Evolutionary conservation across 768 basidiomycete species (phyloP), one percentile per base, ranked within the genome.

Genomic region (Dacryopinax primogenitus): DNA sequence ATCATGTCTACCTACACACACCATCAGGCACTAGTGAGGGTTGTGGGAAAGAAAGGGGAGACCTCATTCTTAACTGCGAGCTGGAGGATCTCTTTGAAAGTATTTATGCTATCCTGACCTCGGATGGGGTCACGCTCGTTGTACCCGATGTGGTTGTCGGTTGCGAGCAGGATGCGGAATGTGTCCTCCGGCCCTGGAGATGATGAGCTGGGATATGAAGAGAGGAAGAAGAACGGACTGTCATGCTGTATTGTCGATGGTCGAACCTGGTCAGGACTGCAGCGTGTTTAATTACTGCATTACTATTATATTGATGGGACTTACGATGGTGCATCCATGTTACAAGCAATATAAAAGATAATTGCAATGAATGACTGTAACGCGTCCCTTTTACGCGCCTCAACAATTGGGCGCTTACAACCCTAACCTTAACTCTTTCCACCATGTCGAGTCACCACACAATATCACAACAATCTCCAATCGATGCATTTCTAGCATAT

Each of bases 61-160:
- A 92, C 92, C 70, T 93, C 86, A 69, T 90, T 78, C 69, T 94
- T 94, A 16, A 87, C 84, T 1, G 92, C 95, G 6, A 98, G 77
- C 72, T 96, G 86, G 21, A 99, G 77, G 62, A 99, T 91, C 77
- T 99, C 96, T 69, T 81, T 82, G 76, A 99, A 99, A 0, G 94
- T 90, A 74, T 95, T 88, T 70, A 99, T 89, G 1, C 92, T 90
- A 73, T 99, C 96, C 74, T 91, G 87, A 0, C 95, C 93, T 33
- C 96, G 83, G 44, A 97, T 80, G 1, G 96, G 94, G 72, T 99
- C 96, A 67, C 92, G 82, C 76, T 98, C 95, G 67, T 87, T 82
- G 76, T 91, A 96, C 0, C 96, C 96, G 67, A 99, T 88, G 71
- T 97, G 94, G 69, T 92, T 95, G 76, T 97, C 94, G 0, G 94